Base-by-base conservation (phyloP, 2,329 filamentous ascomycete genomes). In the Fusarium hainanense region DNA sequence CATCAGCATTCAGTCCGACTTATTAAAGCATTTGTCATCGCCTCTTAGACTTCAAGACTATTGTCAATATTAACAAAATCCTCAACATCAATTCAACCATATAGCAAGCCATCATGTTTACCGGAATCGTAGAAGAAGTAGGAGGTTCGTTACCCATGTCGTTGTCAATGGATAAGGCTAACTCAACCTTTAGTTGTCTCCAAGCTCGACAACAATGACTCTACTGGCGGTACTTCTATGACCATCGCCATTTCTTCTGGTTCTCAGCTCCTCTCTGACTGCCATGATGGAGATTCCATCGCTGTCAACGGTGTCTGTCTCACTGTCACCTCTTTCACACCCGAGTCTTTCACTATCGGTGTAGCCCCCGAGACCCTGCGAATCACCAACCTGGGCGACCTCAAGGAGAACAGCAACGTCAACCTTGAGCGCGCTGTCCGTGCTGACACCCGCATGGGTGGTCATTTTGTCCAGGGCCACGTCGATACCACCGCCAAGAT, bases 391-490 rank as follows among this genome's bases (percentile, higher is more conserved):
- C 89, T 99, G n/a, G 95, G 94, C 67, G 84, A 84, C 21, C 85
- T 99, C 55, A 81, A 82, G 49, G 78, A 88, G 65, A 85, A 85
- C 43, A 92, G 90, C 65, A 84, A 83, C 23, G 94, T 98, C 71
- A 99, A 99, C 80, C 90, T 99, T 55, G 96, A 99, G 85, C 90
- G 96, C 18, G 95, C 96, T 6, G 94, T 99, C 56, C 91, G 92
- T 20, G 93, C 94, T 7, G 89, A 92, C 75, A 98, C 95, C 47
- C 93, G 96, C 58, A 98, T 99, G 93, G 96, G 97, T 48, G 96
- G 96, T 1, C 96, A 99, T 82, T 97, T 98, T 76, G 95, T 98
- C 32, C 97, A 99, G 82, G 96, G 96, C 42, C 96, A 99, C 80
- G 95, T 99, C 65, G 97, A 99, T 81, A 95, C 93, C 13, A 89